These are phyloP conservation scores for Cladosporium sphaerospermum DNA, from an alignment of 2,329 filamentous ascomycete genomes.

Conservation along the genomic window DNA sequence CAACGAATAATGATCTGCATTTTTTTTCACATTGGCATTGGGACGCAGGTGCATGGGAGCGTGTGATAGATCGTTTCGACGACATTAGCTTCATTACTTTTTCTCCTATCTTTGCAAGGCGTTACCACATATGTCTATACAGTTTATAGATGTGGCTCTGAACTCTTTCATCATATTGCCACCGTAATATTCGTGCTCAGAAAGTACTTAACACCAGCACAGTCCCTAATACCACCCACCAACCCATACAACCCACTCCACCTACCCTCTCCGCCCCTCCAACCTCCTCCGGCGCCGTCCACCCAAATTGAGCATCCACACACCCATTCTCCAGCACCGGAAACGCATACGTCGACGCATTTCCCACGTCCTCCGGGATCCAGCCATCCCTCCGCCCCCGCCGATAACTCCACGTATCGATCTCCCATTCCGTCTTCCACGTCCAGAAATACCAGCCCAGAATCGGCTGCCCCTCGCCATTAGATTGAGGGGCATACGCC, in stretches of 20 bases:
- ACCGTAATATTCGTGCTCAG: no score
- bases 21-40: no score
- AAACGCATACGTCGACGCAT: slow-evolving; percentile 17
- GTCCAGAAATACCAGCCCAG: slow-evolving; percentile 22
- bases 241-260: background rate
- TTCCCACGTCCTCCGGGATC: slow-evolving; percentile 18
- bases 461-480: background rate
- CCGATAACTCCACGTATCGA: slow-evolving; percentile 20
- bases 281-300: slow-evolving; percentile 1
- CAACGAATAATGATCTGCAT: no score
- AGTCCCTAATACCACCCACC: background rate
- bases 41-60: no score
- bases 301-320: slow-evolving; percentile 7
- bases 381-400: slow-evolving; percentile 15
- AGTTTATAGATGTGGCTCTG: no score
- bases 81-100: no score
- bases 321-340: slow-evolving; percentile 12
- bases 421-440: slow-evolving; percentile 23
- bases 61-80: no score
- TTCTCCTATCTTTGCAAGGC: no score
- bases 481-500: slow-evolving; percentile 14
- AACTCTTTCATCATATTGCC: no score
- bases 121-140: no score
- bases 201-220: background rate
- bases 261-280: background rate